Percentiles rank a stretch among this genome's conserved stretches.
Conservation (phyloP, 352 stramenopile species). For the Pythium rhizo-oryzae region DNA sequence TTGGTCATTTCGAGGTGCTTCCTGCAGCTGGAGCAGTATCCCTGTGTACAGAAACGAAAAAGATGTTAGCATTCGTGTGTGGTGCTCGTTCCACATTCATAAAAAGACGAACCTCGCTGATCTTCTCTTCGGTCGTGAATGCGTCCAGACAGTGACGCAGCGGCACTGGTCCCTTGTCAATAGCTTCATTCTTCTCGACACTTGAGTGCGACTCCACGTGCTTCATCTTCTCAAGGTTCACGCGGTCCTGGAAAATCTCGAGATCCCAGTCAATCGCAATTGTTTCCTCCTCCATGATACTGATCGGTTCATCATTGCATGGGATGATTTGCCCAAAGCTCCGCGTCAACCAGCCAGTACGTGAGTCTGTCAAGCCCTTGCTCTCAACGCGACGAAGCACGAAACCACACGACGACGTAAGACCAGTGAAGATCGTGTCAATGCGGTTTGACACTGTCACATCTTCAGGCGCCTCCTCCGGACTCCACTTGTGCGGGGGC, state of each 20-base stretch:
- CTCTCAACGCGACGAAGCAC: conserved; percentile 80
- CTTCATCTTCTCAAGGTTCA: conserved; percentile 86
- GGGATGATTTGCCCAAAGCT: conserved; percentile 84
- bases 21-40: conserved; percentile 98
- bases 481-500: conserved; percentile 27
- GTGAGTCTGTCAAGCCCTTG: conserved; percentile 83
- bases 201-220: conserved; percentile 80
- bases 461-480: conserved; percentile 18
- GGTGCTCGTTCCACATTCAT: background rate
- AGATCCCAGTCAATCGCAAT: conserved; percentile 90
- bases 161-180: conserved; percentile 88
- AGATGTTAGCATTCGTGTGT: background rate
- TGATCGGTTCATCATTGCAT: conserved; percentile 70
- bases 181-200: conserved; percentile 82
- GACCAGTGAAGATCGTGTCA: conserved; percentile 77
- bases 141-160: conserved; percentile 80
- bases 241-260: conserved; percentile 80
- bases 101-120: conserved; percentile 51
- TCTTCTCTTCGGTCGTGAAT: conserved; percentile 88
- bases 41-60: conserved; percentile 25
- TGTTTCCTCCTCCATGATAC: conserved; percentile 85
- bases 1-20: conserved; percentile 97
- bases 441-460: conserved; percentile 64
- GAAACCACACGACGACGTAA: conserved; percentile 77
- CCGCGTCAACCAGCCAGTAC: conserved; percentile 75